Evolutionary conservation across 1,284 basidiomycete genomes (phyloP).

Genomic region (Cystodermella granulosa): DNA sequence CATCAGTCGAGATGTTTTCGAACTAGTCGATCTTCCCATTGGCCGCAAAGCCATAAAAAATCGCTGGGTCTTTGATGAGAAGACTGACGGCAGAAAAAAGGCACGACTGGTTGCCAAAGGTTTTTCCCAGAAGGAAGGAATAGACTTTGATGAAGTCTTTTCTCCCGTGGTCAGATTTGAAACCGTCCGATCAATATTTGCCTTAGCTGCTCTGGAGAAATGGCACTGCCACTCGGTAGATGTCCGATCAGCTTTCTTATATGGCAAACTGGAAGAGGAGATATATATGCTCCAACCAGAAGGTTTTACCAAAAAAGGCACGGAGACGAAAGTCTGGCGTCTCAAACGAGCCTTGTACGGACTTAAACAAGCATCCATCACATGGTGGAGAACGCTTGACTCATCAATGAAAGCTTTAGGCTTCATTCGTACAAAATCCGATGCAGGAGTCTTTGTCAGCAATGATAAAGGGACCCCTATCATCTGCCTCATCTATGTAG

Average conservation of each 20-base stretch:
- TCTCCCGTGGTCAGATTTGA: conserved; percentile 37
- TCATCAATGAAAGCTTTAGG: conserved; percentile 18
- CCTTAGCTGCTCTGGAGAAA: conserved; percentile 26
- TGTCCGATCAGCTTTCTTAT: conserved; percentile 37
- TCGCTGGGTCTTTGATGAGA: conserved; percentile 18
- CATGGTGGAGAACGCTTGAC: conserved; percentile 27
- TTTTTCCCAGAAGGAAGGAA: conserved; percentile 36
- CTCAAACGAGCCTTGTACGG: conserved; percentile 29
- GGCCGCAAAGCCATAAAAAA: conserved; percentile 5
- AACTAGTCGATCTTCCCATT: conserved; percentile 5
- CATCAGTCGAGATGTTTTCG: conserved; percentile 6
- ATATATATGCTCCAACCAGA: conserved; percentile 37
- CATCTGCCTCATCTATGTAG: neutral
- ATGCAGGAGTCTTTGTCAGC: conserved; percentile 17
- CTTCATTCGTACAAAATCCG: conserved; percentile 16
- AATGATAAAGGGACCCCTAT: neutral
- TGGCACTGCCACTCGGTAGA: conserved; percentile 37
- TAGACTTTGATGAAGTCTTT: conserved; percentile 42
- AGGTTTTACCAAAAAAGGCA: conserved; percentile 19
- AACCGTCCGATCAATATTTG: conserved; percentile 33
- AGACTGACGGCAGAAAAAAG: conserved; percentile 34
- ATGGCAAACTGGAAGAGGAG: conserved; percentile 34
- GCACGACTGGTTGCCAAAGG: conserved; percentile 42
- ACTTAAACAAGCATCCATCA: conserved; percentile 29
- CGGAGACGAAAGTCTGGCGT: conserved; percentile 20